A percentile compares a stretch with the other conserved stretches of the same genome.
These are phyloP conservation scores for Candida quercuum DNA, from an alignment of 805 yeast genomes.

Conservation along the genomic window DNA sequence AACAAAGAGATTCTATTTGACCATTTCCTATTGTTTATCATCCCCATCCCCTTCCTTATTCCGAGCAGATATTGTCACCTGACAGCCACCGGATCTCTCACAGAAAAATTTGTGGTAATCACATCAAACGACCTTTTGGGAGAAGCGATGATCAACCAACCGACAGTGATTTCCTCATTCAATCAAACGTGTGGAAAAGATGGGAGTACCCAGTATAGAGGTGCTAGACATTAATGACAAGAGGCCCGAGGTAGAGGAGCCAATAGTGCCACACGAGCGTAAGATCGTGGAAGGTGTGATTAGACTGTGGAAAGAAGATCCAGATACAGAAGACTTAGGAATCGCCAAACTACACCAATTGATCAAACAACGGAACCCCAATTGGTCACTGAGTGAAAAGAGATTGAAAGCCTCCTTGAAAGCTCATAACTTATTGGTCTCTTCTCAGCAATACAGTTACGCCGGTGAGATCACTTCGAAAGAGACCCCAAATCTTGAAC, in stretches of 20 bases:
- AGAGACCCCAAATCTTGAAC: conserved; percentile 37
- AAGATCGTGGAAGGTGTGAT: conserved; percentile 44
- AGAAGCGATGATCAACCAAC: no score
- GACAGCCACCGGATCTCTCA: no score
- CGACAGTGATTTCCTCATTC: no score
- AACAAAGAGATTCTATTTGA: no score
- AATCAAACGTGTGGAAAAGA: not conserved
- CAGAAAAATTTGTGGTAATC: no score
- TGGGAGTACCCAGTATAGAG: conserved; percentile 21
- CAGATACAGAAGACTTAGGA: conserved; percentile 54
- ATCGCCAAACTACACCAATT: conserved; percentile 45
- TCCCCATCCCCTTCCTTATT: no score
- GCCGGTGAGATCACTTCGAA: conserved; percentile 48
- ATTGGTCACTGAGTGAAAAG: conserved; percentile 61
- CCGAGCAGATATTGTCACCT: no score
- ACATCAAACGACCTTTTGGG: no score
- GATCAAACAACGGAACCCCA: conserved; percentile 45
- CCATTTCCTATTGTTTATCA: no score
- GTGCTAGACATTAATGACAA: conserved; percentile 26
- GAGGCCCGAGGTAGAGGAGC: conserved; percentile 7
- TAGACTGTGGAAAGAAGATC: conserved; percentile 62
- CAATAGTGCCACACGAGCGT: conserved; percentile 23
- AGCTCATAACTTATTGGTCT: conserved; percentile 46
- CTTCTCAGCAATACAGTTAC: conserved; percentile 41
- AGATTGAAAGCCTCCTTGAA: conserved; percentile 50